Evolutionary conservation across 495 filamentous ascomycete species (phyloP).

Genomic region (Penicilliopsis zonata): DNA sequence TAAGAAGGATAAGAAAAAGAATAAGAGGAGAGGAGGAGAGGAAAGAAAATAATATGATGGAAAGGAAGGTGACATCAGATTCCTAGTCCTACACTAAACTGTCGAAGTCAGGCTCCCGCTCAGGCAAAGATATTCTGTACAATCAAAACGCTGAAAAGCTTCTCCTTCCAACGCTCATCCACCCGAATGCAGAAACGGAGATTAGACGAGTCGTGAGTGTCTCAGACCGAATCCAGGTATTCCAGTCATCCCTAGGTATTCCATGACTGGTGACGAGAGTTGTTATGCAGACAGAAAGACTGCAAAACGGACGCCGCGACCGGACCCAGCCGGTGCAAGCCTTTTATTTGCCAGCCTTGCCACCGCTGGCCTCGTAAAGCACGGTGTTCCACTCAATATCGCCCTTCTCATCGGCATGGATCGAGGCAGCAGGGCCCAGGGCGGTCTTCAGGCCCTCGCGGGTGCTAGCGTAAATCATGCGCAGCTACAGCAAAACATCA

Average conservation of each 20-base stretch:
- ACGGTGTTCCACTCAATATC: constrained; percentile 81
- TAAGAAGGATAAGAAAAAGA: no score
- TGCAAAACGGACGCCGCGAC: constrained; percentile 16
- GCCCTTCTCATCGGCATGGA: constrained; percentile 86
- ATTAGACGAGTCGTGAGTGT: constrained; percentile 24
- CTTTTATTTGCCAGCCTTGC: constrained; percentile 36
- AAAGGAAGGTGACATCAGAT: constrained; percentile 9
- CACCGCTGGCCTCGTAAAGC: constrained; percentile 71
- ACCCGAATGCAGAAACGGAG: neutral
- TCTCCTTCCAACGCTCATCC: constrained; percentile 9
- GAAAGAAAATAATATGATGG: constrained; percentile 2
- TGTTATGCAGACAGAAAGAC: constrained; percentile 8
- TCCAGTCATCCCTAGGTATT: constrained; percentile 18
- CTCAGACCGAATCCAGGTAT: constrained; percentile 33
- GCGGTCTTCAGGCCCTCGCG: constrained; percentile 85
- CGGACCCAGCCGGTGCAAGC: constrained; percentile 26
- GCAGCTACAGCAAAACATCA: constrained; percentile 22
- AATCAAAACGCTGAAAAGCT: constrained; percentile 14
- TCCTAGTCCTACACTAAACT: constrained; percentile 14
- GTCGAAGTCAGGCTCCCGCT: constrained; percentile 6
- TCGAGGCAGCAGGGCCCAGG: constrained; percentile 64
- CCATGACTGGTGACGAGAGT: constrained; percentile 7
- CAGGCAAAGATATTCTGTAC: constrained; percentile 18
- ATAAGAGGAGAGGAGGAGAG: neutral
- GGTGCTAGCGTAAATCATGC: constrained; percentile 96